Base-by-base conservation (phyloP, 2,329 filamentous ascomycete species). In the Colletotrichum tofieldiae region DNA sequence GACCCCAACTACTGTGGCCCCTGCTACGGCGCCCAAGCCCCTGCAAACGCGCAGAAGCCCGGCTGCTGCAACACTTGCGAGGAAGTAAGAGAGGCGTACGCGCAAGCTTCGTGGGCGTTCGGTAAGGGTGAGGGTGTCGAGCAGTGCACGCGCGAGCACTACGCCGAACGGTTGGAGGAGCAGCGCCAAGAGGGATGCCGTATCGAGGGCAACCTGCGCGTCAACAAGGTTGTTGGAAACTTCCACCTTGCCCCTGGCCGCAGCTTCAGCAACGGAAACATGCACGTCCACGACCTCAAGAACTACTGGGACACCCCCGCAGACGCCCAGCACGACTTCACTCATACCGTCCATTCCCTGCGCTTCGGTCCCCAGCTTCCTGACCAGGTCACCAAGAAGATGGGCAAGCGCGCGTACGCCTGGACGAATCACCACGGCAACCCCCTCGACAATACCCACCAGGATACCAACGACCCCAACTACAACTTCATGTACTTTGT, bases 401-500 rank as follows among this genome's bases (percentile, higher is more conserved):
- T 92, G 58, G 87, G 88, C 67, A 76, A 75, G 67, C 79, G 81
- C 76, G 81, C 82, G 70, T 86, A 84, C 79, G 88, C 86, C 72
- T 98, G 94, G 94, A 94, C 93, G 14, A 95, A 94, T 82, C 94
- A 98, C 83, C 95, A 98, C 82, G 84, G 94, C 76, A 98, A 98
- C 83, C 96, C 96, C 5, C 90, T 99, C 5, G 97, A 99, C 79
- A 88, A 89, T 65, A 93, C 93, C 4, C 85, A 89, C 75, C 95
- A 98, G 86, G 84, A 87, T 64, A 97, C 94, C 2, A 86, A 89
- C 45, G 95, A 98, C 78, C 90, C 94, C 76, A 93, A 93, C 75
- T 98, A 89, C 87, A 99, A 98, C 86, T 99, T 92, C 83, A 98
- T 98, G 94, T 99, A 99, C 87, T 99, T 99, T 83, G 89, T 99